phyloP scores from a whole-genome alignment of 2,329 filamentous ascomycete species.

The Phialocephala sp. region DNA sequence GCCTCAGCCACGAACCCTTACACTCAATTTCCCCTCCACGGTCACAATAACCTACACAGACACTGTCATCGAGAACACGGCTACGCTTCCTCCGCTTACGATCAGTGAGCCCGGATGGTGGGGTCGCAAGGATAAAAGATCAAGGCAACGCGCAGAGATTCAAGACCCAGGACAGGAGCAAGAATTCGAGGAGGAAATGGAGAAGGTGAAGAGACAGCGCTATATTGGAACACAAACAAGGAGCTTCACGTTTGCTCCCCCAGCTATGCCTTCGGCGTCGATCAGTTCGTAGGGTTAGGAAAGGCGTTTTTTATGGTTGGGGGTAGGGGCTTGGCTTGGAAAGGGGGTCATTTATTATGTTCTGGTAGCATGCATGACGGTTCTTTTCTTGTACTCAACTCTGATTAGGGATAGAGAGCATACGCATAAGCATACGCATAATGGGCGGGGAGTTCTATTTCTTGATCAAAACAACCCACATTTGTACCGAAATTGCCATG shows the following conservation, averaged over 20 bases:
- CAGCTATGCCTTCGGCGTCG: background rate
- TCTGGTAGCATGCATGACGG: background rate
- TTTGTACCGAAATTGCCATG: too few species aligned
- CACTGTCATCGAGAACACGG: conserved; percentile 5
- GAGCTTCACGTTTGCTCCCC: background rate
- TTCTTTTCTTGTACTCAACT: conserved; percentile 1
- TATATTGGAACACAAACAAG: background rate
- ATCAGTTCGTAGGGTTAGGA: background rate
- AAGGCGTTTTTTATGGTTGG: background rate
- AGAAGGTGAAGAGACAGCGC: background rate
- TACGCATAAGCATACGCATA: background rate
- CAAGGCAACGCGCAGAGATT: background rate
- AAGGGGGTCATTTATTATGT: background rate
- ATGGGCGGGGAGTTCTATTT: background rate
- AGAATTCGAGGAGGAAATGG: background rate
- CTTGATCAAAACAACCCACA: background rate
- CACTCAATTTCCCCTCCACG: background rate
- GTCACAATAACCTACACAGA: background rate
- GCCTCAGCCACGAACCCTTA: background rate
- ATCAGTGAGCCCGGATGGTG: background rate
- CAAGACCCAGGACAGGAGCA: background rate
- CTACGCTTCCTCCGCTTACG: conserved; percentile 1
- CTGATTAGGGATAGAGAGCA: background rate
- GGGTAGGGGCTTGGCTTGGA: background rate
- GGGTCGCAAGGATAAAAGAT: background rate